Percentiles rank a stretch among this genome's conserved stretches.
Evolutionary conservation across 164 flowering plant genomes (phyloP).

Genomic region (Cinnamomum micranthum): DNA sequence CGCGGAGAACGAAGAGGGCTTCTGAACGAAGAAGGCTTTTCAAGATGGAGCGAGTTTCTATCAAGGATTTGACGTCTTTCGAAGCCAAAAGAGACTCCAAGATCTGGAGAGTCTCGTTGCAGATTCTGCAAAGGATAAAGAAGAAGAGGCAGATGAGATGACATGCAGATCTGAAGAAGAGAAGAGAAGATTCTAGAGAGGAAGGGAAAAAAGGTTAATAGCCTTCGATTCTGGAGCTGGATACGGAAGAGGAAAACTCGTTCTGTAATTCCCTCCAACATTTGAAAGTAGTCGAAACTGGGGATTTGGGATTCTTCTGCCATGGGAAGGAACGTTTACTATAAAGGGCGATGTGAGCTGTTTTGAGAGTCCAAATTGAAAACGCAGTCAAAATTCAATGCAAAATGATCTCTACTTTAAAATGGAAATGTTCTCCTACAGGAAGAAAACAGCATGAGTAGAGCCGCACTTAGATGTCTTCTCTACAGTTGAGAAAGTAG

Average conservation of each 20-base stretch:
- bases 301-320: no score
- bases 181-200: neutral
- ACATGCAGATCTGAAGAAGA: neutral
- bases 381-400: no score
- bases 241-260: slow-evolving; percentile 42
- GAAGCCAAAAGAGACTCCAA: slow-evolving; percentile 51
- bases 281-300: neutral
- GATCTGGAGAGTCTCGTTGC: slow-evolving; percentile 47
- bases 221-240: slow-evolving; percentile 47
- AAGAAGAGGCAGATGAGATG: neutral
- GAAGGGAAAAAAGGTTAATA: neutral
- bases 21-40: slow-evolving; percentile 44
- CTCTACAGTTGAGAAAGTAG: no score
- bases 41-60: slow-evolving; percentile 35
- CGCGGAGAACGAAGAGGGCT: slow-evolving; percentile 35
- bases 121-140: slow-evolving; percentile 42
- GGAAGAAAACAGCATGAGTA: no score
- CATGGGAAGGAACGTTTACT: no score
- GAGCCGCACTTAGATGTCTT: no score
- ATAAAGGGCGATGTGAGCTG: no score
- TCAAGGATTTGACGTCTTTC: slow-evolving; percentile 45
- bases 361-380: no score
- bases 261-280: slow-evolving; percentile 5
- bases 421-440: no score
- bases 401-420: no score